These are phyloP conservation scores for Sporothrix humicola DNA, from an alignment of 2,329 filamentous ascomycete species.

Conservation along the genomic window DNA sequence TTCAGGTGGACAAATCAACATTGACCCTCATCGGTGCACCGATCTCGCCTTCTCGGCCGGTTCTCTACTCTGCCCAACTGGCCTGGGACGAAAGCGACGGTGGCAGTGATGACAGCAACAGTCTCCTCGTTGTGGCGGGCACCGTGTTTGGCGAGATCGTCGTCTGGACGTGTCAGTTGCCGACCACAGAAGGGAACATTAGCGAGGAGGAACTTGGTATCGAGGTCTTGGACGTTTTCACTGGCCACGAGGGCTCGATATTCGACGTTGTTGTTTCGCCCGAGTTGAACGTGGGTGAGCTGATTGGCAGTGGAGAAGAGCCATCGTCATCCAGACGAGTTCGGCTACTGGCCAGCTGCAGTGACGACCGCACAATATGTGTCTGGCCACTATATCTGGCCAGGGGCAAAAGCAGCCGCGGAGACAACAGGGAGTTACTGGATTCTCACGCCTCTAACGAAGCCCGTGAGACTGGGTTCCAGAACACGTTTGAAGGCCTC, in stretches of 20 bases:
- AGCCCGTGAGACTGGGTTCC: constrained; percentile 67
- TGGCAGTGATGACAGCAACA: constrained; percentile 34
- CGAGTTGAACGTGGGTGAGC: constrained; percentile 46
- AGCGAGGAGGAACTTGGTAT: constrained; percentile 38
- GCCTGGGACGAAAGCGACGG: constrained; percentile 60
- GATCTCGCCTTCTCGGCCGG: constrained; percentile 74
- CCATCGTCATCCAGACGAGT: constrained; percentile 34
- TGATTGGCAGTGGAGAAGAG: not conserved
- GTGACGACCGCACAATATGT: constrained; percentile 88
- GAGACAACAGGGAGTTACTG: not conserved
- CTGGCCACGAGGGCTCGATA: constrained; percentile 86
- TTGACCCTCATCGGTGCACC: constrained; percentile 54
- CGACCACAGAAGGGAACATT: not conserved
- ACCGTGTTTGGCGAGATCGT: constrained; percentile 95
- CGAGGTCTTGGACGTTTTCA: constrained; percentile 60
- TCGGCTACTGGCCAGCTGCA: constrained; percentile 81
- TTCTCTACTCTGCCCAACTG: constrained; percentile 84
- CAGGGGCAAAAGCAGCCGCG: not conserved
- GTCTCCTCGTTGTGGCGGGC: constrained; percentile 79
- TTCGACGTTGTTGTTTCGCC: constrained; percentile 85
- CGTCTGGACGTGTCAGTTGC: constrained; percentile 74
- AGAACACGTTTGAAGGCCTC: constrained; percentile 35
- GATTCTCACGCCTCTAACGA: constrained; percentile 42
- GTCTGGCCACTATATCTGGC: constrained; percentile 64
- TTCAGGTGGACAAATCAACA: constrained; percentile 44